phyloP scores from a whole-genome alignment of 2,329 filamentous ascomycete species.

The Lanzia echinophila region DNA sequence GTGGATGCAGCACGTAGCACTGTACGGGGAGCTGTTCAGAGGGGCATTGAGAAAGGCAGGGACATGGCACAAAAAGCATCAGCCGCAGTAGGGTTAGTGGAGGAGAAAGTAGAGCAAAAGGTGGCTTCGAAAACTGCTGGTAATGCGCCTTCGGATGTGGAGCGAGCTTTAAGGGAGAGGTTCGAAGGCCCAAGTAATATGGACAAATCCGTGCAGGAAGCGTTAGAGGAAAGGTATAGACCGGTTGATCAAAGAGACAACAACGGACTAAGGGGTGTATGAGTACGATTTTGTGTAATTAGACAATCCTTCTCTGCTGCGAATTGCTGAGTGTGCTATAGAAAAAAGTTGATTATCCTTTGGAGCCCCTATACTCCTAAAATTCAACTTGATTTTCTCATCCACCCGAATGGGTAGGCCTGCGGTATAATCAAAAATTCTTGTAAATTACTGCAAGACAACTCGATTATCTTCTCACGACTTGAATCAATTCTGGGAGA shows the following conservation, averaged over 20 bases:
- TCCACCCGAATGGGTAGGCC: conserved; percentile 4
- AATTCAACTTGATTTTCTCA: conserved; percentile 6
- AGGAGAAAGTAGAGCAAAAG: conserved; percentile 32
- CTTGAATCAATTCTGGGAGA: too few relatives aligned
- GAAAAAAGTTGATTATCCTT: conserved; percentile 8
- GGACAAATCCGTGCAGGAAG: conserved; percentile 46
- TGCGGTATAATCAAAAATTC: neutral
- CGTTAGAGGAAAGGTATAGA: conserved; percentile 48
- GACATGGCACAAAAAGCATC: conserved; percentile 35
- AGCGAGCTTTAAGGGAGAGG: conserved; percentile 47
- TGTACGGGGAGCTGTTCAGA: conserved; percentile 30
- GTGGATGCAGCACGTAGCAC: conserved; percentile 36
- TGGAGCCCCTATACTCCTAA: neutral
- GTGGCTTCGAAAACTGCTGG: conserved; percentile 9
- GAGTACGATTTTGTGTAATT: conserved; percentile 15
- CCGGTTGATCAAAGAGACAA: conserved; percentile 36
- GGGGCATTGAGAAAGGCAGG: conserved; percentile 31
- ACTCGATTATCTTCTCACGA: too few relatives aligned
- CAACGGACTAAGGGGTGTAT: conserved; percentile 32
- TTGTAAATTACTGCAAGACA: too few relatives aligned
- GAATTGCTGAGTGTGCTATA: conserved; percentile 9
- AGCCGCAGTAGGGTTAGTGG: conserved; percentile 31
- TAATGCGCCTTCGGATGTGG: conserved; percentile 23
- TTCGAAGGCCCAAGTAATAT: conserved; percentile 39
- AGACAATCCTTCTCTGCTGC: conserved; percentile 9